Evolutionary conservation across 2,329 filamentous ascomycete genomes (phyloP), one percentile per base, ranked within the genome.

Genomic region (Xylariaceae sp.): DNA sequence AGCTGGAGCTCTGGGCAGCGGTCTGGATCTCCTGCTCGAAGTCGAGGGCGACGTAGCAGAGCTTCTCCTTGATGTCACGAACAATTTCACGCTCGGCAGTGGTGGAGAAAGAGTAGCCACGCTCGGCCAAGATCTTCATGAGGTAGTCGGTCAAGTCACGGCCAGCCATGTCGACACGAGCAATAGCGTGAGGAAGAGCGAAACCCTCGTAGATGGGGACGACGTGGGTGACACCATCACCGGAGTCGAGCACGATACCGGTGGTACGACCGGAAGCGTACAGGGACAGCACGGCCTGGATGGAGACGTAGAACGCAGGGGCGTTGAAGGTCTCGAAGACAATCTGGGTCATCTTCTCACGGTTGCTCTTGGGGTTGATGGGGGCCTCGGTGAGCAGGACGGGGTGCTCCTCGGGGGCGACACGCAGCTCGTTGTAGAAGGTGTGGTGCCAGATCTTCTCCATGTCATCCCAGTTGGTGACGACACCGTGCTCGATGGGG

Each of bases 381-480:
- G 93, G 93, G 65, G 93, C 93, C 82, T 98, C 93, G 64, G 93
- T 98, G 74, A 98, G 83, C 70, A 98, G 85, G 71, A 97, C 91
- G 66, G 93, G 93, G 85, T 98, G 93, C 86, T 98, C 93, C 83
- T 98, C 93, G 65, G 93, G 93, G 66, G 93, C 93, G 59, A 98
- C 93, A 92, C 93, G 92, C 70, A 98, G 83, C 83, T 98, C 93
- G 80, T 98, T 98, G 88, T 97, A 98, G 84, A 98, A 98, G 71
- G 93, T 97, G 88, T 98, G 93, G 77, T 98, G 93, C 93, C 93
- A 98, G 67, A 98, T 97, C 86, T 97, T 97, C 83, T 97, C 93
- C 93, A 97, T 97, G 76, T 97, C 93, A 74, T 98, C 93, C 93
- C 93, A 98, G 88, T 97, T 97, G 79, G 93, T 98, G 71, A 98